Base-by-base conservation (phyloP, 768 basidiomycete genomes). In the Mrakia gelida region DNA sequence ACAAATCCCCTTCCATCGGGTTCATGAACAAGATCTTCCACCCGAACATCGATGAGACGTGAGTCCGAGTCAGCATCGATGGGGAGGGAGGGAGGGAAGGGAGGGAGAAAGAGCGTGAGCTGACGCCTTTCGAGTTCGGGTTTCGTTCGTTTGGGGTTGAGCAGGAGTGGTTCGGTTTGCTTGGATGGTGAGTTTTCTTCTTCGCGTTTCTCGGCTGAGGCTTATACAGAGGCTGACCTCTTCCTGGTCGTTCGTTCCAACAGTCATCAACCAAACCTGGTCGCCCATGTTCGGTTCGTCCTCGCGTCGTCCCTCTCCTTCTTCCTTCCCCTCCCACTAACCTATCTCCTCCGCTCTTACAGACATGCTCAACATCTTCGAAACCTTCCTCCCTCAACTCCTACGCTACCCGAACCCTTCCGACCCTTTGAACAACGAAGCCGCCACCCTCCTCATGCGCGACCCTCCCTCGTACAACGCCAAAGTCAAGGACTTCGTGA, bases 1-100 rank as follows among this genome's bases (percentile, higher is more conserved):
- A 92, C 90, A 98, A 98, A 86, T 96, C 94, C 41, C 97, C 97
- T 8, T 95, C 93, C 83, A 99, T 99, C 81, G 97, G 97, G 2
- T 99, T 99, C 86, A 95, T 97, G 94, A 99, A 99, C 89, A 98
- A 98, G 91, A 98, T 99, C 84, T 98, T 97, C 84, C 97, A 98
- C 82, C 97, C 97, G 28, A 99, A 99, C 83, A 99, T 99, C 82
- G 97, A 99, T 86, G 97, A 99, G 85, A 87, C 97, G 92, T 98
- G 84, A 83, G 94, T 87, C 28, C n/a, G 15, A 13, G 26, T 18
- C 34, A 1, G 38, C 56, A 38, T 30, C 34, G 8, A 54, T 41
- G 3, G 28, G 13, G 21, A 11, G 65, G 3, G 38, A 21, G 32
- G 8, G 34, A 34, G 30, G 9, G 8, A n/a, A 13, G 45, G 16